These are phyloP conservation scores for Moniliella sp. DNA, from an alignment of 1,284 basidiomycete species.

Conservation along the genomic window DNA sequence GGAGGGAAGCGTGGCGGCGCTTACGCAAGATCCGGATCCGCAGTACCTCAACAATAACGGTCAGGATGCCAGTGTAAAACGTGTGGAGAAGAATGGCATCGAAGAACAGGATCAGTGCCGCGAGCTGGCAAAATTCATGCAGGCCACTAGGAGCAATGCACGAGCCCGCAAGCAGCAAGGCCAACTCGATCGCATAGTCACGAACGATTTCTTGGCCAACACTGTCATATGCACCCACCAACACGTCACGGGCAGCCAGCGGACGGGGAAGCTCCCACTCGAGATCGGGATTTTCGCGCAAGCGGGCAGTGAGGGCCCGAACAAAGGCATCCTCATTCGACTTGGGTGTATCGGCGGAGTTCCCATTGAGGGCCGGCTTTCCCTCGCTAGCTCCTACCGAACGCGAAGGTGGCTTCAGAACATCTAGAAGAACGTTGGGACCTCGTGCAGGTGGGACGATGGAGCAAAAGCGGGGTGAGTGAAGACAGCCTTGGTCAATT, in stretches of 20 bases:
- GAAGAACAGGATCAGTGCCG: conserved; percentile 58
- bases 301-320: conserved; percentile 31
- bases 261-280: conserved; percentile 38
- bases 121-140: conserved; percentile 80
- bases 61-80: conserved; percentile 68
- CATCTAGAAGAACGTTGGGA: too few species aligned
- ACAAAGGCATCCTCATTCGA: conserved; percentile 26
- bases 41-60: conserved; percentile 72
- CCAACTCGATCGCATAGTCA: conserved; percentile 78
- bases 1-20: too few species aligned
- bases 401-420: too few species aligned
- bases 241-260: conserved; percentile 55
- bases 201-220: conserved; percentile 65
- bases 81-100: conserved; percentile 76
- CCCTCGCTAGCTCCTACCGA: too few species aligned
- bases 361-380: too few species aligned
- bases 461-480: conserved; percentile 52
- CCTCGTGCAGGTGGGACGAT: conserved; percentile 6
- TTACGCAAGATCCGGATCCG: conserved; percentile 44
- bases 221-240: conserved; percentile 57
- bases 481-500: conserved; percentile 73
- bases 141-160: conserved; percentile 69
- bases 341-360: too few species aligned
- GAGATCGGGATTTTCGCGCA: conserved; percentile 31
- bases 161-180: conserved; percentile 66